Base-by-base conservation (phyloP, 768 basidiomycete genomes). In the Multifurca ochricompacta region DNA sequence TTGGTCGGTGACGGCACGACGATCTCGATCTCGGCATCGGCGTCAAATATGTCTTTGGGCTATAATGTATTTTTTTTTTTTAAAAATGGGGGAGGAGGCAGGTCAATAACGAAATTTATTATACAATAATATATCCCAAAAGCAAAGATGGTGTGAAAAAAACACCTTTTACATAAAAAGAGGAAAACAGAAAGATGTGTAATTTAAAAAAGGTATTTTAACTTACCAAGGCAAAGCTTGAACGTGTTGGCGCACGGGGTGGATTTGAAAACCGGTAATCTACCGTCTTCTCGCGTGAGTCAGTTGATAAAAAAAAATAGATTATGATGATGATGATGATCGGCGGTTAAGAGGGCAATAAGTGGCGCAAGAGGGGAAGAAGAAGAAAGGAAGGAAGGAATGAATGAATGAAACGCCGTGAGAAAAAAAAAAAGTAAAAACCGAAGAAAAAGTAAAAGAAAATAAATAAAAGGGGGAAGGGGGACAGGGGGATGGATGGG, bases 221-320 rank as follows among this genome's bases (percentile, higher is more conserved):
- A 46, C 58, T 9, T 59, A 59, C 60, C 42, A 61, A 23, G 27
- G 60, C 58, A 27, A 51, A 59, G 51, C 60, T 61, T 16, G 60
- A 61, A 21, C 60, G 60, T 36, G 50, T 41, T 2, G 53, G 53
- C 9, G 51, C 41, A 31, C 46, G 44, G 30, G 58, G 58, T 13
- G 58, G 50, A 27, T 31, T 41, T 8, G 41, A 32, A 48, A 47
- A 52, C 16, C 54, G 58, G 42, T 52, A 56, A 51, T 61, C 60
- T 45, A 59, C 58, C 13, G 60, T 59, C 48, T 59, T 54, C 50
- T 53, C 30, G 48, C 42, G 54, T 31, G 23, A 51, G 48, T 43
- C 34, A 43, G 6, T 4, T 16, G 14, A 19, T 6, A 27, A 25
- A 16, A 42, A 16, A 27, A 1, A 42, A 16, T 14, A 27, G 25